A percentile compares a stretch with the other conserved stretches of the same genome.
Conservation (phyloP, 768 basidiomycete genomes). For the Tylopilus felleus region DNA sequence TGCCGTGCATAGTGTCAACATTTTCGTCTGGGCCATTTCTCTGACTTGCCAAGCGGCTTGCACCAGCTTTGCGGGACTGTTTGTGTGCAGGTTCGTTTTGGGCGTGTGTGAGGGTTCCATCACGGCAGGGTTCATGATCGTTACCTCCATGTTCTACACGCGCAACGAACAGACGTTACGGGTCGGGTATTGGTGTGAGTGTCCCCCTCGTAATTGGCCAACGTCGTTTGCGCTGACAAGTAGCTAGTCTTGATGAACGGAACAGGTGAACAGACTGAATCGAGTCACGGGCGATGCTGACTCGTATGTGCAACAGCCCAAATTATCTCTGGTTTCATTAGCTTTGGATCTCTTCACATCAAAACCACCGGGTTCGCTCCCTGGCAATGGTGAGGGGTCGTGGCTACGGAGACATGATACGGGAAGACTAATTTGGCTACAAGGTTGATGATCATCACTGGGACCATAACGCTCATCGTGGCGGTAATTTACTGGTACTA, state of each 20-base stretch:
- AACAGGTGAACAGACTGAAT: conserved; percentile 40
- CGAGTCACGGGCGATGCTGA: conserved; percentile 4
- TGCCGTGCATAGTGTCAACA: conserved; percentile 49
- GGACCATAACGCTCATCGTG: conserved; percentile 51
- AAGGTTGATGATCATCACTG: conserved; percentile 72
- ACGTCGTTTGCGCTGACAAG: not conserved
- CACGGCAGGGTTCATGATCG: conserved; percentile 75
- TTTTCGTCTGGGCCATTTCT: conserved; percentile 62
- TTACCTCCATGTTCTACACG: conserved; percentile 77
- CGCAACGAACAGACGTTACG: conserved; percentile 64
- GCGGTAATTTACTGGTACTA: conserved; percentile 55
- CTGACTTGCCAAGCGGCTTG: conserved; percentile 66
- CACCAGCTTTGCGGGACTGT: conserved; percentile 62
- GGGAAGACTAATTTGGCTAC: not conserved
- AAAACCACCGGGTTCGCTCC: conserved; percentile 54
- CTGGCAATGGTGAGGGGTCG: conserved; percentile 60
- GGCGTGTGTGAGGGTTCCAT: conserved; percentile 72
- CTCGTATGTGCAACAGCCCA: conserved; percentile 42
- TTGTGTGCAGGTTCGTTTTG: conserved; percentile 60
- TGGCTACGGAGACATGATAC: not conserved
- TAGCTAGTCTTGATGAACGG: conserved; percentile 69
- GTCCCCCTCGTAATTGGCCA: not conserved
- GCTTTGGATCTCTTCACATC: conserved; percentile 66
- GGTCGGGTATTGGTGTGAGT: conserved; percentile 76
- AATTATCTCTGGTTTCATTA: conserved; percentile 66